phyloP scores from a whole-genome alignment of 2,329 filamentous ascomycete species.

The Aspergillus floridensis region DNA sequence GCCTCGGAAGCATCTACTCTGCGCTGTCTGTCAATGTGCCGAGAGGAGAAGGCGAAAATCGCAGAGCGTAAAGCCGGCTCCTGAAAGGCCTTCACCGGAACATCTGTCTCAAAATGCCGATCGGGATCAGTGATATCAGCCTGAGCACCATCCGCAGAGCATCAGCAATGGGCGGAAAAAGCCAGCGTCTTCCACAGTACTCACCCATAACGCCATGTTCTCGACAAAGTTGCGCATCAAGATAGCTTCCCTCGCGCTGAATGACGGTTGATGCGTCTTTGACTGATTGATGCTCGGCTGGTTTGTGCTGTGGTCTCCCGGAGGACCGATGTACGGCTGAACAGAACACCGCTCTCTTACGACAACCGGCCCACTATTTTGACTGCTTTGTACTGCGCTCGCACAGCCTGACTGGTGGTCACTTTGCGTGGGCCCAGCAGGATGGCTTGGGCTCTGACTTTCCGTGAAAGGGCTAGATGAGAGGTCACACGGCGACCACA shows the following conservation, averaged over 20 bases:
- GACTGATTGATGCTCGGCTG: neutral
- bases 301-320: neutral
- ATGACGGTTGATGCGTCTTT: neutral
- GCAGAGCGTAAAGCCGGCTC: conserved; percentile 33
- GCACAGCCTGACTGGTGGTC: no score
- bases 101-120: conserved; percentile 32
- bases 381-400: neutral
- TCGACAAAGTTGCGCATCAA: conserved; percentile 32
- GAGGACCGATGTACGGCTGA: neutral
- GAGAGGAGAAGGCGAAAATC: conserved; percentile 35
- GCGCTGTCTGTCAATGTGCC: conserved; percentile 30
- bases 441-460: no score
- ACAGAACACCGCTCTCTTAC: no score
- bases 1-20: conserved; percentile 26
- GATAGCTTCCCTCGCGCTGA: conserved; percentile 21
- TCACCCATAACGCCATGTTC: conserved; percentile 34
- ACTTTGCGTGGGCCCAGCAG: no score
- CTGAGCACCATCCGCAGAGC: conserved; percentile 9
- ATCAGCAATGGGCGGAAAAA: neutral
- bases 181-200: neutral
- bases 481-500: neutral
- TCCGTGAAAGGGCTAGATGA: no score
- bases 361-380: neutral
- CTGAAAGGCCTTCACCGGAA: conserved; percentile 30
- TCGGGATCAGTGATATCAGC: conserved; percentile 33